Percentiles rank a stretch among this genome's conserved stretches.
These are phyloP conservation scores for Exophiala xenobiotica DNA, from an alignment of 2,329 filamentous ascomycete species.

Conservation along the genomic window DNA sequence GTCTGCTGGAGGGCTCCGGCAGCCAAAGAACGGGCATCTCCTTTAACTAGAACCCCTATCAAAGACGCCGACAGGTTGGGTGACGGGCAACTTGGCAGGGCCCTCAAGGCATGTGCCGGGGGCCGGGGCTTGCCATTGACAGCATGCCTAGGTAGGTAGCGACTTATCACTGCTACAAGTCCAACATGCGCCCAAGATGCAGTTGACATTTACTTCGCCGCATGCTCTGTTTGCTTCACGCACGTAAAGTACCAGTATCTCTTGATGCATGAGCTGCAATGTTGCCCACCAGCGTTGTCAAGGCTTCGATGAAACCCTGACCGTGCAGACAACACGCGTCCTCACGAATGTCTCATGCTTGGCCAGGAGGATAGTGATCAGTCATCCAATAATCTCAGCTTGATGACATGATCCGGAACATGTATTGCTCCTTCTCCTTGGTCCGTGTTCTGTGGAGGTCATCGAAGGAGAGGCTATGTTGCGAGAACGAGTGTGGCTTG, in stretches of 20 bases:
- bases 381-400: not conserved
- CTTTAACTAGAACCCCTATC: not conserved
- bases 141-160: not conserved
- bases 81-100: not conserved
- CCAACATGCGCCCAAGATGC: not conserved
- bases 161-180: not conserved
- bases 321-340: not conserved
- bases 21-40: not conserved
- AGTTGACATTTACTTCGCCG: no score
- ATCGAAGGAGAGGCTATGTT: not conserved
- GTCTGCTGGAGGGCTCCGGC: not conserved
- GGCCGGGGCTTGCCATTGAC: not conserved
- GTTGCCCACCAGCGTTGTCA: no score
- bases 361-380: not conserved
- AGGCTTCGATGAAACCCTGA: not conserved
- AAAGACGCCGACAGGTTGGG: not conserved
- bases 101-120: not conserved
- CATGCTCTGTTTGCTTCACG: no score
- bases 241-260: no score
- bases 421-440: not conserved
- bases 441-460: not conserved
- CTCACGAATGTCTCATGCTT: not conserved
- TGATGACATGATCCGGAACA: slow-evolving; percentile 2
- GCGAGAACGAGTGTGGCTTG: not conserved
- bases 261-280: no score